Evolutionary conservation across 2,329 filamentous ascomycete species (phyloP).

Genomic region (Talaromyces sp.): DNA sequence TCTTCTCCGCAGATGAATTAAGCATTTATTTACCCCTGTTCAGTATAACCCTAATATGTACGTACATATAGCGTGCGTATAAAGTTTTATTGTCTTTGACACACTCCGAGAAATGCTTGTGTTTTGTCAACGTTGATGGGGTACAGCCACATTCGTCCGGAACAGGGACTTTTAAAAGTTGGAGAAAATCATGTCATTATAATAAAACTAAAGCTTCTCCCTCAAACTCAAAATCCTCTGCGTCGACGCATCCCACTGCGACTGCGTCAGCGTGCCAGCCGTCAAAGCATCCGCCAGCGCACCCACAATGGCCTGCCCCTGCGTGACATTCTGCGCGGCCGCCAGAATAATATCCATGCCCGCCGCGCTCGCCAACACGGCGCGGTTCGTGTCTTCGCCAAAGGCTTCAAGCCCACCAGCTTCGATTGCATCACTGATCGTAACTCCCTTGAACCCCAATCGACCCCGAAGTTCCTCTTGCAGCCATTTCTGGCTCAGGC

Average conservation of each 20-base stretch:
- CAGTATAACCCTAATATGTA: no score
- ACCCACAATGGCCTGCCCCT: conserved; percentile 21
- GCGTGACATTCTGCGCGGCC: conserved; percentile 21
- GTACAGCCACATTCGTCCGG: no score
- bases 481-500: conserved; percentile 21
- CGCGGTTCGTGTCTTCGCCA: conserved; percentile 17
- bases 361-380: conserved; percentile 20
- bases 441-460: conserved; percentile 23
- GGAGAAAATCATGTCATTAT: no score
- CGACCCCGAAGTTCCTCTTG: conserved; percentile 19
- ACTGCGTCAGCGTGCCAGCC: conserved; percentile 11
- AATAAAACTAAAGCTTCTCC: neutral
- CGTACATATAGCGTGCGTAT: no score
- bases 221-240: neutral
- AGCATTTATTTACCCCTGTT: no score
- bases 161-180: no score
- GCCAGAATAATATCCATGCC: conserved; percentile 28
- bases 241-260: conserved; percentile 9
- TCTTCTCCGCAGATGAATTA: neutral
- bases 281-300: conserved; percentile 16
- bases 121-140: no score
- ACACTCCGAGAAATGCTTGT: no score
- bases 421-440: conserved; percentile 27
- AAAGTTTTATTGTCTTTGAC: no score
- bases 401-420: conserved; percentile 20